These are phyloP conservation scores for Amanita pallidorosea DNA, from an alignment of 768 basidiomycete genomes.

Conservation along the genomic window DNA sequence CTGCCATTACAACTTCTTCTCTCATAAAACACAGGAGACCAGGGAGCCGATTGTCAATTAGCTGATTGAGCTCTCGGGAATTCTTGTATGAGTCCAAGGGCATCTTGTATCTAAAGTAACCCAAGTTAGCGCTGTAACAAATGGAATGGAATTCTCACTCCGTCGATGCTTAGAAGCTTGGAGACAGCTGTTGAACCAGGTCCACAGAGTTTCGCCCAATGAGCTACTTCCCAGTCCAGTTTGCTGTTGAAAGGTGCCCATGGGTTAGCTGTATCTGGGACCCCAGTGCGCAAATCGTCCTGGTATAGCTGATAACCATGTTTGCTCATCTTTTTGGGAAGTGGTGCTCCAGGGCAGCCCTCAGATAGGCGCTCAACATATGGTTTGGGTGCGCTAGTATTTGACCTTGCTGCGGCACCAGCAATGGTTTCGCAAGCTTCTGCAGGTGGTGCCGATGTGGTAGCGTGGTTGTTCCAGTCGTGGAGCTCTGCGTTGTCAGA, in stretches of 20 bases:
- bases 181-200: not conserved
- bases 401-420: too few relatives aligned
- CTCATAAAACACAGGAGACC: slow-evolving; percentile 10
- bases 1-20: slow-evolving; percentile 11
- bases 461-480: not conserved
- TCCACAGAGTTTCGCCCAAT: not conserved
- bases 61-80: slow-evolving; percentile 14
- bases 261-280: not conserved
- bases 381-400: not conserved
- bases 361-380: not conserved
- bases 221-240: not conserved
- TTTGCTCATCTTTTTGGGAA: not conserved
- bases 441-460: not conserved
- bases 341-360: not conserved
- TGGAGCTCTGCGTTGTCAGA: not conserved
- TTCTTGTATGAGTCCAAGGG: not conserved
- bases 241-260: not conserved
- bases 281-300: not conserved
- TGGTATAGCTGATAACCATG: not conserved
- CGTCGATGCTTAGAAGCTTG: not conserved
- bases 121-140: not conserved
- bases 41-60: slow-evolving; percentile 17
- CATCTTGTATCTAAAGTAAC: not conserved
- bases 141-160: not conserved
- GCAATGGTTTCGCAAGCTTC: too few relatives aligned